Conservation (phyloP, 352 stramenopile species). For the Hyaloperonospora arabidopsidis region DNA sequence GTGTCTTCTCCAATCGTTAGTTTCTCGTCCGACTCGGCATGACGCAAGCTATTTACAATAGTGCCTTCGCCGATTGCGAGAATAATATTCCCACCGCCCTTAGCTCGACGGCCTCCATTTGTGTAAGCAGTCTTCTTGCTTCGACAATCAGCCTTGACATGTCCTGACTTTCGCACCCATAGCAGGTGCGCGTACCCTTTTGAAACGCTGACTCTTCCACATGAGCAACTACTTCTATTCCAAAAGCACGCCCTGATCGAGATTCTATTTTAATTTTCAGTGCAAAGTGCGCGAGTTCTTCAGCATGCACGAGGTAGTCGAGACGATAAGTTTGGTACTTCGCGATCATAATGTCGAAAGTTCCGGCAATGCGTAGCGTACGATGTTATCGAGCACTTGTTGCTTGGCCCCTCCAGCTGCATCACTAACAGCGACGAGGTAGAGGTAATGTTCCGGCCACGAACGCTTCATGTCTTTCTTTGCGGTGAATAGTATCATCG, state of each 20-base stretch:
- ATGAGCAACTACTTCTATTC: background rate
- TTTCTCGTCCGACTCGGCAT: background rate
- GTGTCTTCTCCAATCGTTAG: background rate
- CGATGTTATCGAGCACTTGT: background rate
- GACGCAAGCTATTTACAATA: background rate
- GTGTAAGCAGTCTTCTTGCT: background rate
- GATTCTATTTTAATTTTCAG: background rate
- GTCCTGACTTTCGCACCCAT: background rate
- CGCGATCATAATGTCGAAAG: background rate
- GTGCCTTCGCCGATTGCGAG: background rate
- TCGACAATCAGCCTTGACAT: background rate
- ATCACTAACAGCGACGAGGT: background rate
- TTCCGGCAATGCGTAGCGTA: background rate
- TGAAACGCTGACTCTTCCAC: background rate
- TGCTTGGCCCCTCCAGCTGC: background rate
- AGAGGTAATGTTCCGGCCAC: constrained; percentile 5
- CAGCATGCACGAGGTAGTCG: background rate
- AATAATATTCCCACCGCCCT: background rate
- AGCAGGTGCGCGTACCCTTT: background rate
- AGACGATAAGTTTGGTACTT: background rate
- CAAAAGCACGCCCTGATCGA: background rate
- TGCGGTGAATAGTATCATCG: background rate
- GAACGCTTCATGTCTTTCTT: background rate
- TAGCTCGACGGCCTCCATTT: background rate
- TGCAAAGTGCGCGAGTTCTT: background rate